A percentile compares a stretch with the other conserved stretches of the same genome.
These are phyloP conservation scores for Laetiporus sulphureus DNA, from an alignment of 1,284 basidiomycete genomes.

Conservation along the genomic window DNA sequence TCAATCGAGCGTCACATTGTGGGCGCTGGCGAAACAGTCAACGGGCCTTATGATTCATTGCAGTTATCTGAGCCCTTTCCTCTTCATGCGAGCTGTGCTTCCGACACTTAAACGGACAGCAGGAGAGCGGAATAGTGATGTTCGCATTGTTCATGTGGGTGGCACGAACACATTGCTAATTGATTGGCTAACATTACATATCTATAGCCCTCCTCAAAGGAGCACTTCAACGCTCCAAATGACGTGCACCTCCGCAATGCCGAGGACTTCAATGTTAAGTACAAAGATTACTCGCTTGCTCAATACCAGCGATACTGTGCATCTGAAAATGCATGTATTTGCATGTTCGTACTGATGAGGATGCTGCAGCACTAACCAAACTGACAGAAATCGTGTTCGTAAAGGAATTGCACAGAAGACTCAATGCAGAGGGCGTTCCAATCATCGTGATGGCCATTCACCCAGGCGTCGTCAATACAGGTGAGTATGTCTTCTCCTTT, in stretches of 20 bases:
- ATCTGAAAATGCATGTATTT: too few relatives aligned
- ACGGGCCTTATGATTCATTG: neutral
- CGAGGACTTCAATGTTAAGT: slow-evolving; percentile 35
- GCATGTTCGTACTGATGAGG: too few relatives aligned
- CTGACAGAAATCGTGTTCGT: slow-evolving; percentile 23
- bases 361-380: slow-evolving; percentile 32
- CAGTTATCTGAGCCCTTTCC: slow-evolving; percentile 41
- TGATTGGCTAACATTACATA: neutral
- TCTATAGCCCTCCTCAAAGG: slow-evolving; percentile 16
- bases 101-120: slow-evolving; percentile 42
- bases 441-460: slow-evolving; percentile 25
- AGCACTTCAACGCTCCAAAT: slow-evolving; percentile 14
- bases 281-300: slow-evolving; percentile 19
- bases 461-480: slow-evolving; percentile 37
- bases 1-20: slow-evolving; percentile 31
- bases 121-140: slow-evolving; percentile 35
- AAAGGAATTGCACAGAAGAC: slow-evolving; percentile 22
- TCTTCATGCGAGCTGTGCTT: slow-evolving; percentile 42
- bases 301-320: slow-evolving; percentile 32
- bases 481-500: too few relatives aligned
- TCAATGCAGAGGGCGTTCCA: slow-evolving; percentile 20
- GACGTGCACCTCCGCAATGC: slow-evolving; percentile 28
- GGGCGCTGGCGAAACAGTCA: neutral
- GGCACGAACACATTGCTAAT: neutral
- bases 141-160: slow-evolving; percentile 43